Evolutionary conservation across 1,139 yeast species (phyloP), one percentile per base, ranked within the genome.

Genomic region (Zhuliangozyma blackwelliae): DNA sequence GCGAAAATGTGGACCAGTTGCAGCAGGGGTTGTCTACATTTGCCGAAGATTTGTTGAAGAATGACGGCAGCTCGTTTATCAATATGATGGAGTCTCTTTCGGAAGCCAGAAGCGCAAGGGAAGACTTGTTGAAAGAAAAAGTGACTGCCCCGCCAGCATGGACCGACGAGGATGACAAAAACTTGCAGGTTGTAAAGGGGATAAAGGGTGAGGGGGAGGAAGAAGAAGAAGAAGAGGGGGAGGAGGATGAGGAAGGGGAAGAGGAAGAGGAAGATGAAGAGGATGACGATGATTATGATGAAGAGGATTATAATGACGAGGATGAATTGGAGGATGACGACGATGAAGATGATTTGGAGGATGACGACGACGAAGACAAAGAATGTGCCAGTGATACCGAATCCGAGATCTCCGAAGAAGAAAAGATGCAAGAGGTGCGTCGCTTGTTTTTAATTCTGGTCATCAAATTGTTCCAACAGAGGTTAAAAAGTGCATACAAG

Each of bases 61-160:
- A 83, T 52, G 88, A 83, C 46, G 95, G 95, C 23, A 73, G 73
- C 47, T 73, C 79, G 37, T 85, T 86, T 49, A 74, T 87, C 30
- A 82, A 80, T 45, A 79, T 84, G 77, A 80, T 87, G 80, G 95
- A 84, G 52, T 72, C 78, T 38, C 64, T 84, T 28, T 83, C 85
- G 7, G 78, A 76, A 43, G 66, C 77, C n/a, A 63, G 81, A 29
- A 64, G 68, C 49, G 75, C 68, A 1, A 59, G 82, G 39, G 79
- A 74, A 46, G 74, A 56, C 33, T 36, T 55, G n/a, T 60, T 53
- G 33, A 51, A 46, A 39, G 63, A 50, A 34, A 40, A 37, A 23
- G 33, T 39, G 10, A 25, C 13, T 9, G 26, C 34, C 31, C 25
- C 35, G 23, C 35, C 45, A 16, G 53, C 51, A 2, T 52, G 59